Conservation (phyloP, 352 stramenopile species). For the Phytophthora hibernalis region DNA sequence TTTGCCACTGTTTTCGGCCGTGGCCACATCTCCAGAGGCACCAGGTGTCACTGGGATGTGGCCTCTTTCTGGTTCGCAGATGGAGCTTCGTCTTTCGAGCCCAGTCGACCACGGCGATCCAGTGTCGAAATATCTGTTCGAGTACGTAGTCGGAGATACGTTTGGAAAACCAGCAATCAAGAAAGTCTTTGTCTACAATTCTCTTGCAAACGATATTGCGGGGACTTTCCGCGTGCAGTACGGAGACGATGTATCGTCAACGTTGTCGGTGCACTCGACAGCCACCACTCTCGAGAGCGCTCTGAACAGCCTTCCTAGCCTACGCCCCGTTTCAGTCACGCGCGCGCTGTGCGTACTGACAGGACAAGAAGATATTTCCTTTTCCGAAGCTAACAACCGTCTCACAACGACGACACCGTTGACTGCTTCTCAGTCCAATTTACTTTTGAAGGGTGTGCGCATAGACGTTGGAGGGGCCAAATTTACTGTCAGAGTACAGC, state of each 20-base stretch:
- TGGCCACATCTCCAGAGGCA: conserved; percentile 43
- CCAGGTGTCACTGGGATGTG: conserved; percentile 50
- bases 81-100: conserved; percentile 43
- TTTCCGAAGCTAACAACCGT: conserved; percentile 40
- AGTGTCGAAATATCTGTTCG: conserved; percentile 63
- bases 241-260: conserved; percentile 49
- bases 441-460: conserved; percentile 44
- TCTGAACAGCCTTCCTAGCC: conserved; percentile 48
- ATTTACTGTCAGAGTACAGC: conserved; percentile 58
- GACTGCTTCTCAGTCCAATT: conserved; percentile 35
- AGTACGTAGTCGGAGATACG: conserved; percentile 56
- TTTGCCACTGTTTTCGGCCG: conserved; percentile 50
- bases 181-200: conserved; percentile 56
- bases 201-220: conserved; percentile 55
- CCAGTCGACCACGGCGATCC: conserved; percentile 38
- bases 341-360: conserved; percentile 60
- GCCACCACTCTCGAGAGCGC: conserved; percentile 42
- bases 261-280: conserved; percentile 64
- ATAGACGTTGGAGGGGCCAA: conserved; percentile 42
- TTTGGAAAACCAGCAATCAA: conserved; percentile 64
- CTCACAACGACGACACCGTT: conserved; percentile 58
- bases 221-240: conserved; percentile 80
- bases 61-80: conserved; percentile 67
- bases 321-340: conserved; percentile 59
- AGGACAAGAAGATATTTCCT: conserved; percentile 45